Base-by-base conservation (phyloP, 768 basidiomycete genomes). In the Tricholoma sp. region DNA sequence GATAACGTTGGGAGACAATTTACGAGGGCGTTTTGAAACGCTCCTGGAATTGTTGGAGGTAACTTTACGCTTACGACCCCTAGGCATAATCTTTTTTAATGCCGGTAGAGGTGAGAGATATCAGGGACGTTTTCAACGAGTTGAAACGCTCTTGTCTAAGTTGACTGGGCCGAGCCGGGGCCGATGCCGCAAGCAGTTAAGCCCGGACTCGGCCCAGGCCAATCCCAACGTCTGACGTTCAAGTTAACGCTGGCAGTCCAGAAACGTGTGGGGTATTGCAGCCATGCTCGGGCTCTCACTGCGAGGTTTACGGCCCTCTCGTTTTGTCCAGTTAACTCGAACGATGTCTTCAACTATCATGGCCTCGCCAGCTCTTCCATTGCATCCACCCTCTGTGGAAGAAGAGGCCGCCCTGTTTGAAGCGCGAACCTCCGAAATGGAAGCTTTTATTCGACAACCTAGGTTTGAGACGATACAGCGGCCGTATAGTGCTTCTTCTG, bases 401-500 rank as follows among this genome's bases (percentile, higher is more conserved):
- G 80, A 80, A 39, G 91, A 93, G 70, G 65, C 75, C 2, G 72
- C 76, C 18, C 74, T 79, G 56, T 88, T 90, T 66, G 73, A 82
- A 16, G 76, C 76, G 19, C 83, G 90, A 12, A 79, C 83, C n/a
- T 71, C 76, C 12, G 81, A 82, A 45, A 79, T 92, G 74, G 72
- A 83, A 16, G 73, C 79, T 2, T 98, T 91, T 82, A 94, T 94
- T 69, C 67, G 77, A 27, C 80, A 79, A 19, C 83, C 92, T 16
- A 84, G 94, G 16, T 97, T 93, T 68, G 72, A 77, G 22, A 73
- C 73, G 57, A 81, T 91, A 55, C 85, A 84, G 65, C 81, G 95
- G 11, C 86, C 94, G 0, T 98, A 98, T 72, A 75, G 88, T 4
- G 80, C 94, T 4, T 80, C 82, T 27, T 80, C 84, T 43, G 89